Evolutionary conservation across 768 basidiomycete genomes (phyloP).

Genomic region (Paxillus involutus): DNA sequence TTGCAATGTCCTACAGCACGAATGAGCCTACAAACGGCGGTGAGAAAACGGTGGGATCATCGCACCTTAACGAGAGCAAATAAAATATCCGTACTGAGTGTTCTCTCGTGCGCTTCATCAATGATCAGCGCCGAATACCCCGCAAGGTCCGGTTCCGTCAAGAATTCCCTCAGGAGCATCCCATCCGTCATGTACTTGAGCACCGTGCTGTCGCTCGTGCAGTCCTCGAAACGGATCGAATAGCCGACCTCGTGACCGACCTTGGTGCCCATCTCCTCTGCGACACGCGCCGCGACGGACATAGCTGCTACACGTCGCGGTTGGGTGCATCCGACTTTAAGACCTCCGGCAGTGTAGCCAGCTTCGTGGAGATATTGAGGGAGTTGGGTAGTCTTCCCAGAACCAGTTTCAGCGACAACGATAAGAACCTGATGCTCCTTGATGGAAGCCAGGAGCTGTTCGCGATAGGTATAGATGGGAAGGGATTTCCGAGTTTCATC

Average conservation of each 20-base stretch:
- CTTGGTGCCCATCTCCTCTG: conserved; percentile 97
- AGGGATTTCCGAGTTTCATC: conserved; percentile 93
- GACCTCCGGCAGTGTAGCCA: conserved; percentile 85
- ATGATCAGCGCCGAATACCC: conserved; percentile 95
- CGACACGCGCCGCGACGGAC: conserved; percentile 98
- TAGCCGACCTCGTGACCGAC: conserved; percentile 99
- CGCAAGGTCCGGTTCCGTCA: conserved; percentile 96
- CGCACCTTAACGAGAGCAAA: conserved; percentile 98
- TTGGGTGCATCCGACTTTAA: conserved; percentile 89
- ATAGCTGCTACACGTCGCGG: conserved; percentile 98
- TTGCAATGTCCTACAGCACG: conserved; percentile 79
- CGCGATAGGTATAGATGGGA: conserved; percentile 88
- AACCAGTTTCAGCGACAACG: conserved; percentile 97
- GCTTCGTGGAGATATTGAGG: conserved; percentile 99
- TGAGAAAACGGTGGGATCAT: conserved; percentile 17
- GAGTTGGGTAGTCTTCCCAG: conserved; percentile 97
- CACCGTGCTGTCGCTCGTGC: conserved; percentile 98
- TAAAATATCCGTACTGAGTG: conserved; percentile 96
- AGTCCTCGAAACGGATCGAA: conserved; percentile 99
- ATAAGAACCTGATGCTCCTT: conserved; percentile 92
- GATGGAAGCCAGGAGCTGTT: conserved; percentile 86
- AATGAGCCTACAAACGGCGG: conserved; percentile 24
- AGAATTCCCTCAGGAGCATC: conserved; percentile 94
- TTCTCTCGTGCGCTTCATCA: conserved; percentile 98
- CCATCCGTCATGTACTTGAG: conserved; percentile 99